Evolutionary conservation across 306 rosid genomes (phyloP).

Genomic region (Corylus heterophylla): DNA sequence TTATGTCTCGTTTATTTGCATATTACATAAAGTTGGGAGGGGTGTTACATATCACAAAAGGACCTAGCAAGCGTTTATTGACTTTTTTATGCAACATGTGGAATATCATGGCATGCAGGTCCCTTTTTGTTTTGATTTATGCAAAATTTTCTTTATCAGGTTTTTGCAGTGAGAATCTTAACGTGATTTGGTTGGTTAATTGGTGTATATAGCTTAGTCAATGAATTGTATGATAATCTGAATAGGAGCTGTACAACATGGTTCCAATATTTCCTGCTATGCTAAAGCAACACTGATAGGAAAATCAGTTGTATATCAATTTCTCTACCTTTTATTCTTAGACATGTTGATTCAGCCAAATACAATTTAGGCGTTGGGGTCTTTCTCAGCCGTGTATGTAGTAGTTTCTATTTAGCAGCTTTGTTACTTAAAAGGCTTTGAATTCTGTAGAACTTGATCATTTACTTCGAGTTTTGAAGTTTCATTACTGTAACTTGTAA

Average conservation of each 20-base stretch:
- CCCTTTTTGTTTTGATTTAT: not conserved
- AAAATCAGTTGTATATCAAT: not conserved
- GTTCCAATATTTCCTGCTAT: not conserved
- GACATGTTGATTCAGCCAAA: not conserved
- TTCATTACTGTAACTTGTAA: not conserved
- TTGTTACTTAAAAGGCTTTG: not conserved
- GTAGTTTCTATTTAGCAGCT: not conserved
- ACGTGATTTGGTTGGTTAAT: not conserved
- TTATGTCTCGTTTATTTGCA: conserved; percentile 7
- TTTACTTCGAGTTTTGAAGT: conserved; percentile 3
- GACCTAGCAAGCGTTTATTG: not conserved
- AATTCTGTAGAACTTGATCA: not conserved
- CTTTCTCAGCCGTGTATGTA: not conserved
- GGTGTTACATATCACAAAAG: not conserved
- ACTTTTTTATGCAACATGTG: not conserved
- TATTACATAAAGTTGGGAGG: not conserved
- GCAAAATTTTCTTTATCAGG: not conserved
- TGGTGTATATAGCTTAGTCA: not conserved
- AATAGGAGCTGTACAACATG: not conserved
- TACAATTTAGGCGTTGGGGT: too few relatives aligned
- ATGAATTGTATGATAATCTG: not conserved
- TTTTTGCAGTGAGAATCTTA: not conserved
- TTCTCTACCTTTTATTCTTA: not conserved
- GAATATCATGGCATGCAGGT: not conserved
- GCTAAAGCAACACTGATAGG: not conserved